Evolutionary conservation across 768 basidiomycete species (phyloP).

Genomic region (Coprinellus micaceus): DNA sequence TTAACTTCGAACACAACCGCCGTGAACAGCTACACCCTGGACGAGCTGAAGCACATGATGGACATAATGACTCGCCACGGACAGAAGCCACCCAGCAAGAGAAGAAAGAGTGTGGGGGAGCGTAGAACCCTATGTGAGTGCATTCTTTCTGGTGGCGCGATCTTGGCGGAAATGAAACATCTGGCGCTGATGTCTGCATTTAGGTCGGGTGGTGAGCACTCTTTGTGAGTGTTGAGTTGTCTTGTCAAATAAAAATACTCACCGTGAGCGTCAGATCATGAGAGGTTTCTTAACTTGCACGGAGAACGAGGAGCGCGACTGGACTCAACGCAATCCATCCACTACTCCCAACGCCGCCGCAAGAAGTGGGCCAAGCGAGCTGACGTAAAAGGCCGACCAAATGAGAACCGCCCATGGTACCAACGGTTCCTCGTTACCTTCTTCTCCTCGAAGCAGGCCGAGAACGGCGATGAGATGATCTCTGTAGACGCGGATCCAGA

Average conservation of each 20-base stretch:
- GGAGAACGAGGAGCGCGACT: constrained; percentile 43
- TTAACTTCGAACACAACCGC: constrained; percentile 24
- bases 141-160: not conserved
- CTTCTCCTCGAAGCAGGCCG: too few relatives aligned
- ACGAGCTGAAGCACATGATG: constrained; percentile 7
- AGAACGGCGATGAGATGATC: not conserved
- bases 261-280: constrained; percentile 20
- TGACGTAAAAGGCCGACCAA: not conserved
- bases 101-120: not conserved
- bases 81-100: not conserved
- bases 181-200: not conserved
- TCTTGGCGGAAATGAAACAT: not conserved
- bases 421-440: not conserved
- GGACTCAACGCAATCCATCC: constrained; percentile 35
- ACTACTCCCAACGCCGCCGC: constrained; percentile 20
- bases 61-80: not conserved
- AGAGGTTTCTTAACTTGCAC: constrained; percentile 41
- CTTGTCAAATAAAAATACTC: not conserved
- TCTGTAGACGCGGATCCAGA: not conserved
- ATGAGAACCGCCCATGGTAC: not conserved
- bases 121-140: constrained; percentile 7
- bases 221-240: not conserved
- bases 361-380: not conserved
- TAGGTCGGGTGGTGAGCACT: not conserved
- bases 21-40: constrained; percentile 21